Conservation (phyloP, 495 filamentous ascomycete genomes). For the Podospora tetraspora region DNA sequence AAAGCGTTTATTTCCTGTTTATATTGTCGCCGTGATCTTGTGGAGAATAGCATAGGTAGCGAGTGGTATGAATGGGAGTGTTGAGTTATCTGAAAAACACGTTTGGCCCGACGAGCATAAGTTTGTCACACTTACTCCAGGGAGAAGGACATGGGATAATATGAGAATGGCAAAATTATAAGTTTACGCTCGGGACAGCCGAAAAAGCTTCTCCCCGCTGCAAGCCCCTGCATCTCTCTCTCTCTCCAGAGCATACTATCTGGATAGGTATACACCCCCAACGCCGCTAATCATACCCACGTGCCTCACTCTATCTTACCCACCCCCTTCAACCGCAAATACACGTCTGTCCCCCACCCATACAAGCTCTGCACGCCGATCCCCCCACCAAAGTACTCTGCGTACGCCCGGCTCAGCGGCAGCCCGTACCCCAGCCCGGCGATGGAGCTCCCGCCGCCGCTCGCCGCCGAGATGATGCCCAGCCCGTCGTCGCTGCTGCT, state of each 20-base stretch:
- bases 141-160: not conserved
- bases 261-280: not conserved
- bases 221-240: not conserved
- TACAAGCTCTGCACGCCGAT: slow-evolving; percentile 89
- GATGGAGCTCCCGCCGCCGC: slow-evolving; percentile 67
- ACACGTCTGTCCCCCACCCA: slow-evolving; percentile 76
- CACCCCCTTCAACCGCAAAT: slow-evolving; percentile 74
- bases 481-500: slow-evolving; percentile 52
- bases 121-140: not conserved
- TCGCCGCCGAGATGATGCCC: slow-evolving; percentile 63
- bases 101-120: not conserved
- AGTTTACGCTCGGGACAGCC: not conserved
- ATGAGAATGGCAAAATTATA: too few relatives aligned
- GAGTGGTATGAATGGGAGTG: not conserved
- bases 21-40: not conserved
- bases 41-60: not conserved
- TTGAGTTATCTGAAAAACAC: not conserved
- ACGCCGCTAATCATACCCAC: not conserved
- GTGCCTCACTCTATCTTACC: slow-evolving; percentile 51
- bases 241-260: not conserved
- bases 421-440: slow-evolving; percentile 91
- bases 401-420: slow-evolving; percentile 87
- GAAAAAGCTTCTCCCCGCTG: not conserved
- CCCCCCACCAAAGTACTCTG: slow-evolving; percentile 97
- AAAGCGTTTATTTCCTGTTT: not conserved